Conservation (phyloP, 768 basidiomycete genomes). For the Macrolepiota fuliginosa region DNA sequence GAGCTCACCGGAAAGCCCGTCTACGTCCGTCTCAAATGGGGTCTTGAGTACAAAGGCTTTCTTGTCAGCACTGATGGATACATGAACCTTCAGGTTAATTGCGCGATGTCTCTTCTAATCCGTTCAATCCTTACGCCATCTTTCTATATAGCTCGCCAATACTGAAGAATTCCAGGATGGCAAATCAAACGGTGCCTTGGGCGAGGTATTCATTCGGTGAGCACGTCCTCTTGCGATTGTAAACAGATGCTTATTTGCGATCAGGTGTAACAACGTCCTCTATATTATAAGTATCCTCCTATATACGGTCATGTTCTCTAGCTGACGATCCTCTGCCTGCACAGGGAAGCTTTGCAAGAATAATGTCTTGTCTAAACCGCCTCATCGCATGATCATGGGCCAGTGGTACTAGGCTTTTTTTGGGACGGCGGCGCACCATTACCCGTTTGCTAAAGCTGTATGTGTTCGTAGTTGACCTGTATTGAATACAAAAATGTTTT, state of each 20-base stretch:
- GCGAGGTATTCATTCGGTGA: conserved; percentile 97
- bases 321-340: conserved; percentile 28
- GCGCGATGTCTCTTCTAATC: background rate
- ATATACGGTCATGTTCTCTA: background rate
- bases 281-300: conserved; percentile 79
- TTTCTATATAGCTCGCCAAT: conserved; percentile 80
- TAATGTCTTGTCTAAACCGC: conserved; percentile 14
- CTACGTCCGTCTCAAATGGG: conserved; percentile 96
- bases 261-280: conserved; percentile 91
- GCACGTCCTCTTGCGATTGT: conserved; percentile 23
- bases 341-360: conserved; percentile 77
- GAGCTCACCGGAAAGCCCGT: conserved; percentile 98
- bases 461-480: background rate
- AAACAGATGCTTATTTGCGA: conserved; percentile 15
- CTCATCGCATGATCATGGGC: background rate
- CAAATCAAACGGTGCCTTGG: conserved; percentile 92
- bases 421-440: background rate
- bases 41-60: conserved; percentile 98
- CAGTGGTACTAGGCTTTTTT: background rate
- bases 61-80: conserved; percentile 98
- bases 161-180: conserved; percentile 98
- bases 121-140: background rate
- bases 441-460: background rate
- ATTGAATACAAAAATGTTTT: background rate
- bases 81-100: conserved; percentile 94